Percentiles rank a stretch among this genome's conserved stretches.
Evolutionary conservation across 2,329 filamentous ascomycete species (phyloP).

Genomic region (Periconia sp.): DNA sequence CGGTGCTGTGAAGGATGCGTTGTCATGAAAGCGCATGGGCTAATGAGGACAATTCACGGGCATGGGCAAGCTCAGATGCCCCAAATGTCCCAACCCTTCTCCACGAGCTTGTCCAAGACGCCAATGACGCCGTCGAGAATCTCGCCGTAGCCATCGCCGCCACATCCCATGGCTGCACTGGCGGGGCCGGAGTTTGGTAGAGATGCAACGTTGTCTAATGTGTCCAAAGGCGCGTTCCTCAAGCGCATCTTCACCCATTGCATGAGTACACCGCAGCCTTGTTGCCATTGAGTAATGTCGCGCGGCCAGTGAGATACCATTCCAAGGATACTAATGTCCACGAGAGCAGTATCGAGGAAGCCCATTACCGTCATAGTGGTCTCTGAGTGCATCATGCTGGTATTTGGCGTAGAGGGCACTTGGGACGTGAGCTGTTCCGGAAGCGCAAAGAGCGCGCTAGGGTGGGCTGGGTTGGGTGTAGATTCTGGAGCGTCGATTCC

Average conservation of each 20-base stretch:
- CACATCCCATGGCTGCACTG: constrained; percentile 11
- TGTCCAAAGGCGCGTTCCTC: constrained; percentile 19
- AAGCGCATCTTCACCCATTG: constrained; percentile 37
- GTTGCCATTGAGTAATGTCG: constrained; percentile 26
- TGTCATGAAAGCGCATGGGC: too few species aligned
- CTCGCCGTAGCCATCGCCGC: constrained; percentile 29
- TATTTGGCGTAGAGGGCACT: constrained; percentile 11
- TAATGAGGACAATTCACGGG: too few species aligned
- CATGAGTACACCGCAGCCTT: constrained; percentile 31
- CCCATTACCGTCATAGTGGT: constrained; percentile 22
- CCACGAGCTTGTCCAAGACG: constrained; percentile 33
- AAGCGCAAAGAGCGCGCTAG: constrained; percentile 11
- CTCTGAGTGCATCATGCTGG: constrained; percentile 18
- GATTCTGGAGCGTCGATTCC: constrained; percentile 5
- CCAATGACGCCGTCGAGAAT: constrained; percentile 30
- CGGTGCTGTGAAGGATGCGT: too few species aligned
- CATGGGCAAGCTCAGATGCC: constrained; percentile 14
- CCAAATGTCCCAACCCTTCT: constrained; percentile 33
- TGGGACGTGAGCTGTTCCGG: constrained; percentile 18
- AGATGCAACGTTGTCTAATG: constrained; percentile 11
- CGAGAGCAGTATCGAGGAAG: constrained; percentile 28
- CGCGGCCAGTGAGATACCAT: constrained; percentile 17
- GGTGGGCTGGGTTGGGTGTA: constrained; percentile 14
- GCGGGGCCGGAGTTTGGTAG: constrained; percentile 5
- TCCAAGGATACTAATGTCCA: constrained; percentile 17